These are phyloP conservation scores for Cicer arietinum DNA, from an alignment of 306 rosid genomes.

Conservation along the genomic window DNA sequence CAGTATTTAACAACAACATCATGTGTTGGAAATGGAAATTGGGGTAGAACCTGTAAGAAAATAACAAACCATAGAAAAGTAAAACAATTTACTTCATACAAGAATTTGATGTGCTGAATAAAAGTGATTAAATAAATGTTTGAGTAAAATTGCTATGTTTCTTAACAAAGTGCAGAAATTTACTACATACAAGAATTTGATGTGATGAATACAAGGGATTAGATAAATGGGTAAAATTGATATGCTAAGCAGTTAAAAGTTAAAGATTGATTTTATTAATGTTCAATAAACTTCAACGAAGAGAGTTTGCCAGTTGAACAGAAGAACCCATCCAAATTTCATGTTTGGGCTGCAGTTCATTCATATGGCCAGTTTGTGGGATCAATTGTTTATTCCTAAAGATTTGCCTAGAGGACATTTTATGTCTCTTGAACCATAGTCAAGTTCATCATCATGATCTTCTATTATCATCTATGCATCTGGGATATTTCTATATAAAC, in stretches of 20 bases:
- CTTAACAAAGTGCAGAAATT: conserved; percentile 14
- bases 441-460: not conserved
- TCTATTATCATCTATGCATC: not conserved
- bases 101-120: not conserved
- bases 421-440: not conserved
- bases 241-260: not conserved
- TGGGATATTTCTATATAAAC: not conserved
- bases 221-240: not conserved
- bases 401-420: conserved; percentile 5
- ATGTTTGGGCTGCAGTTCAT: not conserved
- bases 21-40: conserved; percentile 92
- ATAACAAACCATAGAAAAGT: conserved; percentile 21
- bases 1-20: conserved; percentile 82
- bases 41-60: conserved; percentile 72
- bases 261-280: no score
- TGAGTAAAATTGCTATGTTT: conserved; percentile 1
- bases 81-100: conserved; percentile 17
- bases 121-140: conserved; percentile 18
- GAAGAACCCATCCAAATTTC: not conserved
- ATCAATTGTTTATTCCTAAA: not conserved
- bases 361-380: not conserved
- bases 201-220: conserved; percentile 8
- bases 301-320: not conserved
- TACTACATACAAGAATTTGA: not conserved
- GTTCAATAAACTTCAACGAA: no score